Percentiles rank a stretch among this genome's conserved stretches.
Conservation (phyloP, 2,329 filamentous ascomycete species). For the Aspergillus sp. region DNA sequence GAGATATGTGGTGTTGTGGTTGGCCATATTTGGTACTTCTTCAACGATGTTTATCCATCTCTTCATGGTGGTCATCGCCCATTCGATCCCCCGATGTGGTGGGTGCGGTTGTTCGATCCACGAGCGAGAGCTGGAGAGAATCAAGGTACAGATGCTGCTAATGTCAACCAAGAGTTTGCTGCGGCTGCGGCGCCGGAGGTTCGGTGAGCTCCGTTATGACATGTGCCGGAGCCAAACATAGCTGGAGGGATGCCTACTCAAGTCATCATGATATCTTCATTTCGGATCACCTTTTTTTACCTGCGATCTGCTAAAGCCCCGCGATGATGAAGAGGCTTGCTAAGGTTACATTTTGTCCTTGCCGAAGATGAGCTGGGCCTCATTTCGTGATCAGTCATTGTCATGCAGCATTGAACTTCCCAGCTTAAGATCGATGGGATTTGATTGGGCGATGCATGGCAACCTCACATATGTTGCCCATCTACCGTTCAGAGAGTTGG, state of each 20-base stretch:
- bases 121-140: slow-evolving; percentile 10
- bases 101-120: slow-evolving; percentile 76
- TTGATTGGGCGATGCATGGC: neutral
- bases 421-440: neutral
- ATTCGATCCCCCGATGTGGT: slow-evolving; percentile 86
- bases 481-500: neutral
- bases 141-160: slow-evolving; percentile 25
- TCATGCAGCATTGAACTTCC: neutral
- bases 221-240: neutral
- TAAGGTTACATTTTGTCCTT: neutral
- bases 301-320: neutral
- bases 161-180: slow-evolving; percentile 33
- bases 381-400: neutral
- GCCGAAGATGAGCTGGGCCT: neutral
- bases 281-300: neutral
- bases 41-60: slow-evolving; percentile 92
- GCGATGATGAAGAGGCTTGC: neutral
- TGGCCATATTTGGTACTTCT: slow-evolving; percentile 97
- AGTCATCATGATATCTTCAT: neutral
- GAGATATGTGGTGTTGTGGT: slow-evolving; percentile 94
- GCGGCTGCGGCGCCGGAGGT: slow-evolving; percentile 35
- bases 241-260: neutral
- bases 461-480: neutral
- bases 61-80: slow-evolving; percentile 82
- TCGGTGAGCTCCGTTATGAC: slow-evolving; percentile 22